A percentile compares a stretch with the other conserved stretches of the same genome.
Conservation (phyloP, 2,329 filamentous ascomycete genomes). For the Monilinia laxa region DNA sequence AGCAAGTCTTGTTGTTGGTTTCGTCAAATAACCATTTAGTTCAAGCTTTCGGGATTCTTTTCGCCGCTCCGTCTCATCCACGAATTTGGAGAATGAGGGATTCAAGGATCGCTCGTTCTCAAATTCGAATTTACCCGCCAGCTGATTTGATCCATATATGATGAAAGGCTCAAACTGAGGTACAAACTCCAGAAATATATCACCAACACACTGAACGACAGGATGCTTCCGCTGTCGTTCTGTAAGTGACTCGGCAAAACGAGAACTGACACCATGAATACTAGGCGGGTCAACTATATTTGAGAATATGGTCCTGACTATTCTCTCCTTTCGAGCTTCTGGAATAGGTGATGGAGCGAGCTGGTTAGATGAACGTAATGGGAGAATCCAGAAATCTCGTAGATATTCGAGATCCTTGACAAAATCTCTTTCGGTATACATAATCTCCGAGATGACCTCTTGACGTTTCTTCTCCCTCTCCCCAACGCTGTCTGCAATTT, state of each 20-base stretch:
- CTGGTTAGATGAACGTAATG: conserved; percentile 70
- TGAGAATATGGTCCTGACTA: conserved; percentile 91
- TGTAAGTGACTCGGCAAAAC: conserved; percentile 84
- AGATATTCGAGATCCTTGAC: conserved; percentile 98
- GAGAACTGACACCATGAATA: conserved; percentile 87
- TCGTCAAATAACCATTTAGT: conserved; percentile 95
- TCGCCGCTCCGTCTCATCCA: conserved; percentile 92
- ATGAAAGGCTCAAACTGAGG: conserved; percentile 96
- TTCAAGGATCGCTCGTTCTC: conserved; percentile 93
- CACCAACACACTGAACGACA: conserved; percentile 85
- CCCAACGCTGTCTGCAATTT: conserved; percentile 83
- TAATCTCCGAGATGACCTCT: conserved; percentile 96
- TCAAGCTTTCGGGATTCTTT: conserved; percentile 97
- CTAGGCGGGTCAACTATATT: conserved; percentile 83
- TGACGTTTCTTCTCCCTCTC: conserved; percentile 96
- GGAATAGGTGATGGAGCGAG: conserved; percentile 77
- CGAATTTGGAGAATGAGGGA: conserved; percentile 80
- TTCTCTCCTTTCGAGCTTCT: conserved; percentile 80
- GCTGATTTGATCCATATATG: conserved; percentile 89
- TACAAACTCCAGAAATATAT: conserved; percentile 90
- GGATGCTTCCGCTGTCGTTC: conserved; percentile 86
- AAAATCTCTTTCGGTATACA: conserved; percentile 98
- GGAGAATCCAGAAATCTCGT: conserved; percentile 97
- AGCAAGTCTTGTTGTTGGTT: conserved; percentile 91
- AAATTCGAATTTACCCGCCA: conserved; percentile 97